phyloP scores from a whole-genome alignment of 495 filamentous ascomycete genomes.

The Aspergillus funiculosus region DNA sequence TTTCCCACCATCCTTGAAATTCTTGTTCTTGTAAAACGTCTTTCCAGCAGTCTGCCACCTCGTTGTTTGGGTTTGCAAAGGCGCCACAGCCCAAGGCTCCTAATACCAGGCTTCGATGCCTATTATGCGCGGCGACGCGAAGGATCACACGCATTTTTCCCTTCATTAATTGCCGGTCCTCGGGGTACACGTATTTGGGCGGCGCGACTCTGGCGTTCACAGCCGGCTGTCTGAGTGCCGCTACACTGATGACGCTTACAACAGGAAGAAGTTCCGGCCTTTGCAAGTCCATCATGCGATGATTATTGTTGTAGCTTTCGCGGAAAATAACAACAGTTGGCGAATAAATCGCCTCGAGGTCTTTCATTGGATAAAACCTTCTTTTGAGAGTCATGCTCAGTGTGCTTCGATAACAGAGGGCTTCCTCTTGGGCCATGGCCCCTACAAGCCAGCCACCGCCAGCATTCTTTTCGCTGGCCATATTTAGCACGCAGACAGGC shows the following conservation, averaged over 20 bases:
- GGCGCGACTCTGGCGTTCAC: slow-evolving; percentile 22
- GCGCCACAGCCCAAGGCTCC: slow-evolving; percentile 65
- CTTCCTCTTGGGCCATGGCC: slow-evolving; percentile 57
- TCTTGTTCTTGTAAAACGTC: slow-evolving; percentile 52
- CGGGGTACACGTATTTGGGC: slow-evolving; percentile 25
- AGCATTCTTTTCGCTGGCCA: slow-evolving; percentile 47
- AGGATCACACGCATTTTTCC: slow-evolving; percentile 55
- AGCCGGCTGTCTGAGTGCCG: slow-evolving; percentile 47
- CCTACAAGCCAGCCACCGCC: slow-evolving; percentile 56
- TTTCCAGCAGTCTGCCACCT: slow-evolving; percentile 56
- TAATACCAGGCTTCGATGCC: slow-evolving; percentile 52
- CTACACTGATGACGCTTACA: slow-evolving; percentile 54
- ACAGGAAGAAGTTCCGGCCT: slow-evolving; percentile 37
- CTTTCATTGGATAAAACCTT: slow-evolving; percentile 51
- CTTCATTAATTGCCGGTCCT: slow-evolving; percentile 47
- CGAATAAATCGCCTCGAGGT: slow-evolving; percentile 52
- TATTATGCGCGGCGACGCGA: slow-evolving; percentile 46
- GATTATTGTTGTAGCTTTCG: slow-evolving; percentile 31
- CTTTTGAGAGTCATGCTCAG: slow-evolving; percentile 47
- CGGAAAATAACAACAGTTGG: slow-evolving; percentile 53
- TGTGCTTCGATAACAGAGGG: slow-evolving; percentile 58
- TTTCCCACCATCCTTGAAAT: slow-evolving; percentile 43
- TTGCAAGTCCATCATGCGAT: slow-evolving; percentile 36
- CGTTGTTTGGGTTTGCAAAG: slow-evolving; percentile 53
- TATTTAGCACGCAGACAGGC: slow-evolving; percentile 54